A percentile compares a stretch with the other conserved stretches of the same genome.
phyloP scores from a whole-genome alignment of 2,329 filamentous ascomycete species.

The Penicillium sp. region DNA sequence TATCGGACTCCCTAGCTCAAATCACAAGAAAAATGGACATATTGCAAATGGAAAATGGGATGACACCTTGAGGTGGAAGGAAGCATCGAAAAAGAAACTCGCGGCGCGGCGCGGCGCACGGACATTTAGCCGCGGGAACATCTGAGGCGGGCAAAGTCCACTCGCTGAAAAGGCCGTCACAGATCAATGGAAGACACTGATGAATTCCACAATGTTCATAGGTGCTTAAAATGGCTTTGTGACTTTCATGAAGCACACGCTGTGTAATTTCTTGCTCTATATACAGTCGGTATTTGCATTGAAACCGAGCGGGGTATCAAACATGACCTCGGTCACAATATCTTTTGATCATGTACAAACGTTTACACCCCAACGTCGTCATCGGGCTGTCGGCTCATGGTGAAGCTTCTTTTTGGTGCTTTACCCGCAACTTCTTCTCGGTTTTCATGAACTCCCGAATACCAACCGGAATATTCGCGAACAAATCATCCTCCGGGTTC shows the following conservation, averaged over 20 bases:
- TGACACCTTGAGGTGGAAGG: neutral
- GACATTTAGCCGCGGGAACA: neutral
- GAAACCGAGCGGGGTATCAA: constrained; percentile 2
- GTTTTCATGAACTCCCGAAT: constrained; percentile 97
- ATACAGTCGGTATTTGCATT: constrained; percentile 11
- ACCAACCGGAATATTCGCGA: constrained; percentile 77
- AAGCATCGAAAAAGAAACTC: neutral
- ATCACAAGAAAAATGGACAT: neutral
- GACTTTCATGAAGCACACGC: neutral
- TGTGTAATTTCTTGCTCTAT: constrained; percentile 7
- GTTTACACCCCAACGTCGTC: too few relatives aligned
- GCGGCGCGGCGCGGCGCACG: constrained; percentile 1
- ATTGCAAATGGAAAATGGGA: neutral
- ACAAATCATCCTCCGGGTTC: constrained; percentile 54
- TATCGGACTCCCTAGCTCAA: too few relatives aligned
- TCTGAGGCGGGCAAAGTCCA: neutral
- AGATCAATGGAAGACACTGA: too few relatives aligned
- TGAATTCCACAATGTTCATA: too few relatives aligned
- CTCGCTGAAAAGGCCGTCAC: neutral
- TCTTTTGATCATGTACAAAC: neutral
- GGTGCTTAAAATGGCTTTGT: too few relatives aligned
- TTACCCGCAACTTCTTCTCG: constrained; percentile 81
- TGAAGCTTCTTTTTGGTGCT: constrained; percentile 52
- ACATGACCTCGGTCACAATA: neutral
- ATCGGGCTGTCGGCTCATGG: constrained; percentile 8